These are phyloP conservation scores for Myriosclerotinia scirpicola DNA, from an alignment of 2,329 filamentous ascomycete genomes.

Conservation along the genomic window DNA sequence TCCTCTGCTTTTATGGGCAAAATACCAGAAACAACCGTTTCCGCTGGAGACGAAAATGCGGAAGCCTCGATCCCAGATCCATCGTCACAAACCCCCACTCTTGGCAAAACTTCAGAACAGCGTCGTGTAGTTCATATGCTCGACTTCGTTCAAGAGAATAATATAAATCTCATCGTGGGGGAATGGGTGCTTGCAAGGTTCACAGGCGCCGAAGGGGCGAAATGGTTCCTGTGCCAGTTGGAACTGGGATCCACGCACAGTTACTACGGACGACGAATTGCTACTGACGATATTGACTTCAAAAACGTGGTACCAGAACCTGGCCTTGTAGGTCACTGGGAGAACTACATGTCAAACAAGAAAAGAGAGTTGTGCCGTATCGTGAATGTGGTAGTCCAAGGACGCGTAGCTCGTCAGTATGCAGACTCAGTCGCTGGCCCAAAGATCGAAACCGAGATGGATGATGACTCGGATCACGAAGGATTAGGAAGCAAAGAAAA, in stretches of 20 bases:
- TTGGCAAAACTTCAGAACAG: conserved; percentile 31
- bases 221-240: conserved; percentile 42
- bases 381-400: conserved; percentile 19
- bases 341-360: conserved; percentile 30
- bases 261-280: conserved; percentile 37
- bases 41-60: conserved; percentile 16
- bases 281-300: conserved; percentile 30
- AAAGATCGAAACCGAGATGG: conserved; percentile 10
- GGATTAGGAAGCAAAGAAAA: conserved; percentile 16
- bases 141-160: conserved; percentile 38
- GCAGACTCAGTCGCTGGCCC: conserved; percentile 20
- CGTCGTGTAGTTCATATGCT: conserved; percentile 38
- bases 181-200: conserved; percentile 43
- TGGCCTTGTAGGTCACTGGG: conserved; percentile 25
- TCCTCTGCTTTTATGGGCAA: conserved; percentile 23
- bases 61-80: neutral
- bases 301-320: conserved; percentile 24
- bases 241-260: conserved; percentile 38
- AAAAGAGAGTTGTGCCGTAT: conserved; percentile 26
- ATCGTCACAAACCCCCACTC: neutral
- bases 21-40: conserved; percentile 9
- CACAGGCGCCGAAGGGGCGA: conserved; percentile 37
- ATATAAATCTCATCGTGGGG: conserved; percentile 38
- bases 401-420: conserved; percentile 18
- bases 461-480: conserved; percentile 26